phyloP scores from a whole-genome alignment of 306 rosid species.

The Inga oerstediana region DNA sequence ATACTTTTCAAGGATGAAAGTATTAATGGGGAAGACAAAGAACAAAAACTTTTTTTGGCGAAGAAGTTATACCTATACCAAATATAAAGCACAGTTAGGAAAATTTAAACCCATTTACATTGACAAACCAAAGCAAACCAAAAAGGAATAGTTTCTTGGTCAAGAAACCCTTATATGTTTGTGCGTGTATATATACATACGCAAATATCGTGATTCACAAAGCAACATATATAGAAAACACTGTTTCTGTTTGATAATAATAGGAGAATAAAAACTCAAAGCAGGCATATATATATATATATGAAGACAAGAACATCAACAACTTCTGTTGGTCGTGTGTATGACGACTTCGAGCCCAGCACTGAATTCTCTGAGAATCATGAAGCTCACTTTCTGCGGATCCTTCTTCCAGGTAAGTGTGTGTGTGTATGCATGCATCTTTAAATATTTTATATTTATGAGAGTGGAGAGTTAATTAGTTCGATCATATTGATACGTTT shows the following conservation, averaged over 20 bases:
- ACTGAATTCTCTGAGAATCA: constrained; percentile 45
- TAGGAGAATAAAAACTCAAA: constrained; percentile 9
- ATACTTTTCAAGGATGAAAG: constrained; percentile 7
- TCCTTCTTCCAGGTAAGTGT: constrained; percentile 40
- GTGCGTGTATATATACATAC: neutral
- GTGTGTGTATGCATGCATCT: neutral
- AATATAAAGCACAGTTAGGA: neutral
- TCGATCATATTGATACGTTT: neutral
- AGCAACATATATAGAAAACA: neutral
- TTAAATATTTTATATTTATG: too few relatives aligned
- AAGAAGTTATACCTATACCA: constrained; percentile 41
- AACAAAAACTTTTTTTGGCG: constrained; percentile 29
- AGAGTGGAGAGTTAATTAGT: neutral
- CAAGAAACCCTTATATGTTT: constrained; percentile 32
- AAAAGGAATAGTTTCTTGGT: constrained; percentile 39
- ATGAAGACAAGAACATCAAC: constrained; percentile 33
- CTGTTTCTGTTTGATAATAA: neutral
- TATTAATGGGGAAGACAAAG: constrained; percentile 36
- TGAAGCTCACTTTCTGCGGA: constrained; percentile 30
- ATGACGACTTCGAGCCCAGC: constrained; percentile 46
- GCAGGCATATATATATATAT: neutral
- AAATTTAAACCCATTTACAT: constrained; percentile 29
- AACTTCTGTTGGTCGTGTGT: constrained; percentile 31
- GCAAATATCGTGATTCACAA: neutral
- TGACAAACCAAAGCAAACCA: constrained; percentile 32